These are phyloP conservation scores for Zea luxurians DNA, from an alignment of 176 grass and related monocot species.

Conservation along the genomic window DNA sequence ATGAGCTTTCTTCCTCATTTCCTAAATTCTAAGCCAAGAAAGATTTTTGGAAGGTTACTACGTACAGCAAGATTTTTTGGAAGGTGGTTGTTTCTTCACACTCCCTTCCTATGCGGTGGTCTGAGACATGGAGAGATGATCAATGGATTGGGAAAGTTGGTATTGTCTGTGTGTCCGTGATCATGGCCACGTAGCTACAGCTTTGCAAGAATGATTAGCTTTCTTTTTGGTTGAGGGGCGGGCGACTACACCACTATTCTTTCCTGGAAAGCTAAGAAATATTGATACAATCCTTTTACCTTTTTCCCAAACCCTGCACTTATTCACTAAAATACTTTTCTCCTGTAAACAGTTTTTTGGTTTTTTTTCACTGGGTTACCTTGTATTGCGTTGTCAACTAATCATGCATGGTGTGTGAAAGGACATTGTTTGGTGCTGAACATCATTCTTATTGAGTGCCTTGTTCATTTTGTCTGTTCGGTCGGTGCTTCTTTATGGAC, in stretches of 20 bases:
- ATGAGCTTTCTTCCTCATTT: too few relatives aligned
- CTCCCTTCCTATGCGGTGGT: not conserved
- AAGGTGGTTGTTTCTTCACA: not conserved
- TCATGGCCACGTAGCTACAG: conserved; percentile 12
- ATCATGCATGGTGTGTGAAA: conserved; percentile 12
- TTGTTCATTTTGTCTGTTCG: conserved; percentile 13
- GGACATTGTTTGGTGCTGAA: conserved; percentile 29
- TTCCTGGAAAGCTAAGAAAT: conserved; percentile 57
- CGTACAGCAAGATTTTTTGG: too few relatives aligned
- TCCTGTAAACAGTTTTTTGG: conserved; percentile 8
- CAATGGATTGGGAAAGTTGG: conserved; percentile 35
- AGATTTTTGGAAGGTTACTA: too few relatives aligned
- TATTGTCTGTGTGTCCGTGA: conserved; percentile 20
- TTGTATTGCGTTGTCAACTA: conserved; percentile 24
- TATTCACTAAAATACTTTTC: not conserved
- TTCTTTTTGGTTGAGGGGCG: conserved; percentile 21
- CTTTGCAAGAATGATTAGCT: conserved; percentile 37
- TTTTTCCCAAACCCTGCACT: conserved; percentile 11
- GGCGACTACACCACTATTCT: conserved; percentile 42
- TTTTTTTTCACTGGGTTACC: conserved; percentile 23
- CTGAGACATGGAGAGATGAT: not conserved
- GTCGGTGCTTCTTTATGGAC: conserved; percentile 25
- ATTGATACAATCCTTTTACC: conserved; percentile 22
- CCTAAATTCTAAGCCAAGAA: too few relatives aligned
- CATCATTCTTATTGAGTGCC: not conserved